Base-by-base conservation (phyloP, 768 basidiomycete genomes). In the Tricholoma furcatifolium region DNA sequence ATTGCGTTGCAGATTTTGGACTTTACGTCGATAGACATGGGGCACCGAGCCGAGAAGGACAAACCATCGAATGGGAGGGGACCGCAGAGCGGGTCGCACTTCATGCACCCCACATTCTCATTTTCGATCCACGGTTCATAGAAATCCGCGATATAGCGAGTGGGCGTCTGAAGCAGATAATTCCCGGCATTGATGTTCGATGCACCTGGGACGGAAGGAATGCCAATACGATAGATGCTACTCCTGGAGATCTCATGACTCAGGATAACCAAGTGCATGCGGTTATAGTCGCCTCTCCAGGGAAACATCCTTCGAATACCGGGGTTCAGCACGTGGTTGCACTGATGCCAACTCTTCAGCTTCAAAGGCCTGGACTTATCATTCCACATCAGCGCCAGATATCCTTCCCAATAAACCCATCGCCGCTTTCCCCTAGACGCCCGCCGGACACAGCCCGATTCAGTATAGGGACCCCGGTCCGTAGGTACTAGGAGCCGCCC, bases 1-100 rank as follows among this genome's bases (percentile, higher is more conserved):
- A 53, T 30, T n/a, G 40, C 47, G 40, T 47, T 56, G 27, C 60
- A 93, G 92, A 94, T 68, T 97, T 98, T 58, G 95, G 94, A 6
- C 75, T 98, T 40, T 97, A 93, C 62, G 92, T 97, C 42, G 87
- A 95, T 70, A 87, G 92, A 44, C 92, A 95, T 55, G 96, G 96
- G 34, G 86, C 88, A 47, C 93, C 92, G 1, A 47, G 21, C 15
- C 85, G 91, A 17, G 67, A 76, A 0, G 73, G 79, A 20, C 81
- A 81, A 23, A 83, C 87, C 1, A 89, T 98, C 45, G 96, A 98
- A 65, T 98, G 94, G 93, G 96, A 98, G 69, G 93, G 79, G 10
- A 87, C 85, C 0, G 93, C 91, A 5, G 91, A 95, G 63, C 87
- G 85, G 30, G 91, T 92, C 10, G 93, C 94, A 1, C 84, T 91